Evolutionary conservation across 352 stramenopile genomes (phyloP), one percentile per base, ranked within the genome.

Genomic region (Globisporangium uncinulatum): DNA sequence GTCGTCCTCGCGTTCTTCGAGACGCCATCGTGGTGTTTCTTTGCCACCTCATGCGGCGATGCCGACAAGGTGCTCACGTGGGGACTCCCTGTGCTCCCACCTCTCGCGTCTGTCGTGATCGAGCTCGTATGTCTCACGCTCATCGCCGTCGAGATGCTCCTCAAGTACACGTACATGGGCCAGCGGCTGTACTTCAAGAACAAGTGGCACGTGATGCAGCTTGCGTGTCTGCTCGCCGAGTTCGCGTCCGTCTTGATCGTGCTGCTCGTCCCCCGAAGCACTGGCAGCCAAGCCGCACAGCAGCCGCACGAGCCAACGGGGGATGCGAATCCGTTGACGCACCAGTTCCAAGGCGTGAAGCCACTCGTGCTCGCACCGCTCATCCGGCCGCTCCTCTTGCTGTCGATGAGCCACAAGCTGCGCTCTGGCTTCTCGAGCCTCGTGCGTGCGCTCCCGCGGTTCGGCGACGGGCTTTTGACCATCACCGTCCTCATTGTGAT

Each of bases 21-120:
- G 53, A 70, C 70, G 6, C 77, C 77, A 4, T 79, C 71, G 29
- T 87, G 77, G 77, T 87, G 77, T 47, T 73, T 69, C 42, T 81
- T 73, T n/a, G 51, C 47, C 0, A 31, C 42, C 5, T 62, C 59
- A 1, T 87, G 74, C 39, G 74, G 74, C 7, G 62, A 79, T 41
- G 41, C 51, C 1, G 44, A 53, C 5, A 54, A 69, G 41, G 47
- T 71, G 15, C 52, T 77, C 8, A 73, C 70, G 32, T 79, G 69
- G 66, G 48, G 67, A 31, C 51, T 86, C 1, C 71, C 66, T 0
- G 57, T 79, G 31, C 21, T 83, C 0, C 59, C 76, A 0, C 62
- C 66, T 36, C 32, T 59, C 20, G 49, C 57, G 2, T 71, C 72
- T 6, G 63, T 71, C 15, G 46, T 58, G 8, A 75, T 86, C 44